Evolutionary conservation across 208 protist species (phyloP), one percentile per base, ranked within the genome.

Genomic region (Trichomonas tenax): DNA sequence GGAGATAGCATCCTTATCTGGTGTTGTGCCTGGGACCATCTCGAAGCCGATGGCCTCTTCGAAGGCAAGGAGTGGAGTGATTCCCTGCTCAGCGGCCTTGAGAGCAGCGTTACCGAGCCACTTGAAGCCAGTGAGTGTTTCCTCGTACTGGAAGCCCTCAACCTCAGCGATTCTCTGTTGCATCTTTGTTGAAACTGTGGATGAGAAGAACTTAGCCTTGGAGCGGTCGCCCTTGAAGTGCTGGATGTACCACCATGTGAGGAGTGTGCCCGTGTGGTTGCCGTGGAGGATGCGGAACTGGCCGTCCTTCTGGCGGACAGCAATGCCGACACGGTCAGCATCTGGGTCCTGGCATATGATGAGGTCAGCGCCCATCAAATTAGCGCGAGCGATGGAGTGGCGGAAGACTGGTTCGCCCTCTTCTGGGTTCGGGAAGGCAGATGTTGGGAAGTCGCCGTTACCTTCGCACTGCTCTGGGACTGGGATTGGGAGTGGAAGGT

Each of bases 91-190:
- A 9, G 38, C 44, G 11, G 21, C 36, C 31, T 96, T 81, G 23
- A 96, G 49, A n/a, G 93, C 46, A 38, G 10, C 40, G 34, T 96
- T 96, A 9, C 93, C 93, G 21, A 96, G 46, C 93, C 93, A 96
- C 40, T 96, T 96, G 93, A 96, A 96, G 38, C 93, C 93, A 36
- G 93, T 96, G 6, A 96, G 41, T 82, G 93, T 96, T 41, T 96
- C 93, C 9, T 82, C 41, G 63, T 82, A 40, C 23, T 45, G 34
- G 51, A 96, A 96, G 34, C 93, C 93, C 44, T 96, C 51, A 0
- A 31, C 44, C 10, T 63, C 51, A 46, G 38, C 34, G 34, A 89
- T 89, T 46, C 31, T 40, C 14, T 40, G 82, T 15, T 89, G 82
- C 34, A 63, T 81, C 26, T 82, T 31, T 44, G 49, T 96, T 11